Conservation (phyloP, 2,329 filamentous ascomycete genomes). For the Clonostachys solani region DNA sequence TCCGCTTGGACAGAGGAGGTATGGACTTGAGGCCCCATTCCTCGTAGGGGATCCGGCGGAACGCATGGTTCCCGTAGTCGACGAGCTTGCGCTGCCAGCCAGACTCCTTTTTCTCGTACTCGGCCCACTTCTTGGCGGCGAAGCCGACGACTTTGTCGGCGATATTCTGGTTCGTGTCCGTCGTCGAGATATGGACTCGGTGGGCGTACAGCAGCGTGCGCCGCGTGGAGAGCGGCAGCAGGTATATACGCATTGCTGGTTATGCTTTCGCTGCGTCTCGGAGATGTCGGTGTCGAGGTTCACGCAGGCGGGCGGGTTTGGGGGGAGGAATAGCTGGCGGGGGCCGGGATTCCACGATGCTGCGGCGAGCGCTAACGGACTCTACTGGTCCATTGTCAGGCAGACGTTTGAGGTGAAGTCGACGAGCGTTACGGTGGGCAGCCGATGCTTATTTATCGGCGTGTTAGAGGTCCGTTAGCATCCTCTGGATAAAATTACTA, state of each 20-base stretch:
- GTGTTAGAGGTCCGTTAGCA: no score
- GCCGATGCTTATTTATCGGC: no score
- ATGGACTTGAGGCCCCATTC: slow-evolving; percentile 98
- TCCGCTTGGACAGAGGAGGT: slow-evolving; percentile 69
- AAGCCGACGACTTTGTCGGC: slow-evolving; percentile 67
- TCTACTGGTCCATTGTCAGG: no score
- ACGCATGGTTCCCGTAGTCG: slow-evolving; percentile 77
- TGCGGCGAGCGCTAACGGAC: no score
- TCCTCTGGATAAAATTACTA: no score
- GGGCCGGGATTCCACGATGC: no score
- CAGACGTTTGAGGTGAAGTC: no score
- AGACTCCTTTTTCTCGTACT: slow-evolving; percentile 79
- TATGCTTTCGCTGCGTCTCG: not conserved
- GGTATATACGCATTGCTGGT: slow-evolving; percentile 76
- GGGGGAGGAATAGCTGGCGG: no score
- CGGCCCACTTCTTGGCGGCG: slow-evolving; percentile 74
- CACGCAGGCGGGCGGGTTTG: no score
- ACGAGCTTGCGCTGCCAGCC: slow-evolving; percentile 90
- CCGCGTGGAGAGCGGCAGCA: slow-evolving; percentile 88
- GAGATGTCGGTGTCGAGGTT: no score
- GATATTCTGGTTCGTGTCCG: slow-evolving; percentile 40
- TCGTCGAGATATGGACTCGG: slow-evolving; percentile 55
- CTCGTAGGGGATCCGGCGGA: slow-evolving; percentile 87
- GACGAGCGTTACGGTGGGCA: no score
- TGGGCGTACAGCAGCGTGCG: slow-evolving; percentile 92